These are phyloP conservation scores for Setaria viridis DNA, from an alignment of 202 grass and related monocot genomes.

Conservation along the genomic window DNA sequence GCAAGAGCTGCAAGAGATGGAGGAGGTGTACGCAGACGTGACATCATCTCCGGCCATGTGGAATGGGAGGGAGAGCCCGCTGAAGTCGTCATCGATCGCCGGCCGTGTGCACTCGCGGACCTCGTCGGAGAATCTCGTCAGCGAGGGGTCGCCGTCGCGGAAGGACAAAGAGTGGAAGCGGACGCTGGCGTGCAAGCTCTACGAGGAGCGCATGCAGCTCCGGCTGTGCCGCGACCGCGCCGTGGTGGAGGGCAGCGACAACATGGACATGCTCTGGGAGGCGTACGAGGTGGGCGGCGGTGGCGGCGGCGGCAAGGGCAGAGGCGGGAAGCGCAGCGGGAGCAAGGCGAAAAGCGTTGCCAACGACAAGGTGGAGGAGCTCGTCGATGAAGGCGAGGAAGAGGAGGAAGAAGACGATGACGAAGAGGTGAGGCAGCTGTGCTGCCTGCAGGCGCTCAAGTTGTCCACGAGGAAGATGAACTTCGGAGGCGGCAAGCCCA, in stretches of 20 bases:
- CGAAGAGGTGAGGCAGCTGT: slow-evolving; percentile 55
- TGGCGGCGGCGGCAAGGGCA: not conserved
- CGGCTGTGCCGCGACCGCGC: slow-evolving; percentile 65
- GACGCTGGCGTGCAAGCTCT: slow-evolving; percentile 88
- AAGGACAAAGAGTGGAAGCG: slow-evolving; percentile 90
- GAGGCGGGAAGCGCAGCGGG: slow-evolving; percentile 10
- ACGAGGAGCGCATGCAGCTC: slow-evolving; percentile 80
- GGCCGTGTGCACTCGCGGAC: slow-evolving; percentile 46
- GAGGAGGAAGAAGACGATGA: slow-evolving; percentile 40
- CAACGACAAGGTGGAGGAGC: not conserved
- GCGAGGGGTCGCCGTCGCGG: slow-evolving; percentile 49
- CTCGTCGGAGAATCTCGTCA: slow-evolving; percentile 54
- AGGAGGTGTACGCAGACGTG: slow-evolving; percentile 31
- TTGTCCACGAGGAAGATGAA: slow-evolving; percentile 90
- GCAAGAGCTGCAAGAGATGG: slow-evolving; percentile 1
- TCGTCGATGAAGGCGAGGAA: not conserved
- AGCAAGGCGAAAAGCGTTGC: slow-evolving; percentile 24
- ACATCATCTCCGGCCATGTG: slow-evolving; percentile 6
- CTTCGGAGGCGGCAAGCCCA: slow-evolving; percentile 74
- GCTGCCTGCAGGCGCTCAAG: slow-evolving; percentile 89
- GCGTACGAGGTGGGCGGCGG: slow-evolving; percentile 77
- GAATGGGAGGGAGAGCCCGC: slow-evolving; percentile 33
- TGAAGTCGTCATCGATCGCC: slow-evolving; percentile 52
- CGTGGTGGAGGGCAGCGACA: slow-evolving; percentile 58
- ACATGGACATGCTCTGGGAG: slow-evolving; percentile 97